These are phyloP conservation scores for Beta macrorhiza DNA, from an alignment of 179 eudicot species.

Conservation along the genomic window DNA sequence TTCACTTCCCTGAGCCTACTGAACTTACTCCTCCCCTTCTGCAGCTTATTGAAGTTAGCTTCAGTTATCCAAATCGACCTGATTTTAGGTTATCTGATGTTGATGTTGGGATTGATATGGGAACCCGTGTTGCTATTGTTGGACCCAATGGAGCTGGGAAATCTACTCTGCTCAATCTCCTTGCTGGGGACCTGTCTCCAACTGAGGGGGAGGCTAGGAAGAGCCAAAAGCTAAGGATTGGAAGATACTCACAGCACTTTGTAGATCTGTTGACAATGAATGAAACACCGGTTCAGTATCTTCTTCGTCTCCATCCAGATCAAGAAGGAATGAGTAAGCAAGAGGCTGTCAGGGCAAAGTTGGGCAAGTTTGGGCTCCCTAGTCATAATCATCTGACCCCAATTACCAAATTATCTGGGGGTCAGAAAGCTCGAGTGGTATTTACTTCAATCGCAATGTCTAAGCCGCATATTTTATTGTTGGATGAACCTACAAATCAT, in stretches of 20 bases:
- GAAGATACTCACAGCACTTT: constrained; percentile 85
- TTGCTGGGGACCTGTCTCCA: constrained; percentile 81
- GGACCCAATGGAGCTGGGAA: constrained; percentile 95
- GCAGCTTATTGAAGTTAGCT: constrained; percentile 77
- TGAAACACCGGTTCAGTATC: constrained; percentile 76
- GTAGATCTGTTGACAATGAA: constrained; percentile 79
- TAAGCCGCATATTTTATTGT: constrained; percentile 67
- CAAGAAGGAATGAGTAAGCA: constrained; percentile 88
- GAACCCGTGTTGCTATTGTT: constrained; percentile 83
- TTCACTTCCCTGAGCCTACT: constrained; percentile 90
- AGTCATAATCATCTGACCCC: constrained; percentile 84
- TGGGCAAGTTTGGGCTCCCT: constrained; percentile 83
- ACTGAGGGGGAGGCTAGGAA: constrained; percentile 71
- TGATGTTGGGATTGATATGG: constrained; percentile 93
- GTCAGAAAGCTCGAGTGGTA: constrained; percentile 79
- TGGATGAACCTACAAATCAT: constrained; percentile 86
- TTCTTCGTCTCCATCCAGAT: constrained; percentile 80
- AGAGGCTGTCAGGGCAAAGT: constrained; percentile 85
- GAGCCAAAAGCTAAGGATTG: constrained; percentile 81
- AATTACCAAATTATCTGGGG: constrained; percentile 79
- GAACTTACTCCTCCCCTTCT: constrained; percentile 83
- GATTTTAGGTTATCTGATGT: constrained; percentile 73
- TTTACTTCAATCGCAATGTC: constrained; percentile 90
- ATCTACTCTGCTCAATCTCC: constrained; percentile 73
- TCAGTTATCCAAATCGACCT: constrained; percentile 68